Percentiles rank a stretch among this genome's conserved stretches.
Conservation (phyloP, 768 basidiomycete species). For the Coprinellus micaceus region DNA sequence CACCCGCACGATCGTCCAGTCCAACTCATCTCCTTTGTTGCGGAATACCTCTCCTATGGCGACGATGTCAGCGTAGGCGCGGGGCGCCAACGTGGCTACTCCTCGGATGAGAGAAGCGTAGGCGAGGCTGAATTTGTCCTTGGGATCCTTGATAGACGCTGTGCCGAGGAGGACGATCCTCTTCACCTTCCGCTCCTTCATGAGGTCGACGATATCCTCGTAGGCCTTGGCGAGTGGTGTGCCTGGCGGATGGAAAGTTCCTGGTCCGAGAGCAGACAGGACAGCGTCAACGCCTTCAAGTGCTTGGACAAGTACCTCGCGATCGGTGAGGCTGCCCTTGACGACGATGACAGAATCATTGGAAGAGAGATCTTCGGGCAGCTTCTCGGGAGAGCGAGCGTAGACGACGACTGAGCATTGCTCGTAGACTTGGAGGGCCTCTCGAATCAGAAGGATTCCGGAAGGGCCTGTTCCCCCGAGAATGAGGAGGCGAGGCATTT, state of each 20-base stretch:
- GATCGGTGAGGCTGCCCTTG: slow-evolving; percentile 55
- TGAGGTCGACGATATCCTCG: slow-evolving; percentile 47
- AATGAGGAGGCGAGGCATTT: slow-evolving; percentile 48
- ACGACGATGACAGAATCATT: slow-evolving; percentile 45
- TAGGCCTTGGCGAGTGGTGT: slow-evolving; percentile 66
- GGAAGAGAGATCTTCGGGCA: slow-evolving; percentile 47
- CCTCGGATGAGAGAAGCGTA: slow-evolving; percentile 43
- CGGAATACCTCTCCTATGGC: slow-evolving; percentile 57
- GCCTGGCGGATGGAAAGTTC: slow-evolving; percentile 38
- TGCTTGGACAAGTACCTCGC: slow-evolving; percentile 45
- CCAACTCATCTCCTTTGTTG: slow-evolving; percentile 43
- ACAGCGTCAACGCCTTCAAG: slow-evolving; percentile 58
- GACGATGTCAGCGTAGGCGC: slow-evolving; percentile 67
- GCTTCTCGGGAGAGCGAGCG: slow-evolving; percentile 60
- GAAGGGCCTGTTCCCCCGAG: slow-evolving; percentile 68
- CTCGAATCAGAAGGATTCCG: slow-evolving; percentile 55
- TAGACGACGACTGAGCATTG: slow-evolving; percentile 51
- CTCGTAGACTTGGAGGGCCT: slow-evolving; percentile 42
- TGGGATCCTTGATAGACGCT: slow-evolving; percentile 56
- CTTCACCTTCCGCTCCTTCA: slow-evolving; percentile 48
- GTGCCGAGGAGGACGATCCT: slow-evolving; percentile 69
- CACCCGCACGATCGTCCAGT: slow-evolving; percentile 71
- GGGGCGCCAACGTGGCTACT: slow-evolving; percentile 40
- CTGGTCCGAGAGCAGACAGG: slow-evolving; percentile 64
- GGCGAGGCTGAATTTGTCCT: slow-evolving; percentile 51